These are phyloP conservation scores for Phytophthora sp. DNA, from an alignment of 352 stramenopile genomes.

Conservation along the genomic window DNA sequence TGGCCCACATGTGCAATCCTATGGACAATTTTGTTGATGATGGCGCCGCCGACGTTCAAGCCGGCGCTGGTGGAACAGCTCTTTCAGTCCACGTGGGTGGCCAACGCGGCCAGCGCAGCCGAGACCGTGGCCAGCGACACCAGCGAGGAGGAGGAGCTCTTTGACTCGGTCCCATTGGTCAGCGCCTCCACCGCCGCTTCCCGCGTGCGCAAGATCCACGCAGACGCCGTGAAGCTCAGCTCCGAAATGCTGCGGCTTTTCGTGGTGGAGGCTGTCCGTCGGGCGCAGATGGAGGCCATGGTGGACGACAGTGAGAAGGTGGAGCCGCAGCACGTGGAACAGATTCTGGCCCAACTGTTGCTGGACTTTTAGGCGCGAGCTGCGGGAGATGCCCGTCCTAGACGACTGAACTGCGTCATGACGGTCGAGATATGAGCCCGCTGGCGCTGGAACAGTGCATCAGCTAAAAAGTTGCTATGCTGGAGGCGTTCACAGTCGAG, in stretches of 20 bases:
- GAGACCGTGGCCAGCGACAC: conserved; percentile 35
- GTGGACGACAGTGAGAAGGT: conserved; percentile 79
- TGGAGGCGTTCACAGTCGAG: conserved; percentile 51
- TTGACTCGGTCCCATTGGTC: conserved; percentile 44
- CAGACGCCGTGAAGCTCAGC: conserved; percentile 78
- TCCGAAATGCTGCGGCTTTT: conserved; percentile 81
- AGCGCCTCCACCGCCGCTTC: conserved; percentile 34
- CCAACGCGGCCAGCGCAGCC: conserved; percentile 33
- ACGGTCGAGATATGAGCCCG: conserved; percentile 42
- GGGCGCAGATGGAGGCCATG: conserved; percentile 89
- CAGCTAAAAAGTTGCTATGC: conserved; percentile 58
- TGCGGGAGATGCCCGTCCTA: not conserved
- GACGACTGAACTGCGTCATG: conserved; percentile 18
- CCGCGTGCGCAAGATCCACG: conserved; percentile 74
- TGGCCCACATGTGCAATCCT: too few relatives aligned
- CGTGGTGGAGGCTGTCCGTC: conserved; percentile 70
- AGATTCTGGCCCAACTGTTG: conserved; percentile 81
- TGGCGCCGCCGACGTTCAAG: conserved; percentile 55
- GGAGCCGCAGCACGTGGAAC: conserved; percentile 80
- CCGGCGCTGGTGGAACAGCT: conserved; percentile 72
- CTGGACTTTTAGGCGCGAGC: conserved; percentile 69
- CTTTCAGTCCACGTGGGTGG: conserved; percentile 68
- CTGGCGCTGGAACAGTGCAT: conserved; percentile 50
- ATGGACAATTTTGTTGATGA: conserved; percentile 14
- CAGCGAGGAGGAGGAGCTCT: conserved; percentile 51